Percentiles rank a stretch among this genome's conserved stretches.
Evolutionary conservation across 106 monocot species (phyloP).

Genomic region (Dendrobium officinale): DNA sequence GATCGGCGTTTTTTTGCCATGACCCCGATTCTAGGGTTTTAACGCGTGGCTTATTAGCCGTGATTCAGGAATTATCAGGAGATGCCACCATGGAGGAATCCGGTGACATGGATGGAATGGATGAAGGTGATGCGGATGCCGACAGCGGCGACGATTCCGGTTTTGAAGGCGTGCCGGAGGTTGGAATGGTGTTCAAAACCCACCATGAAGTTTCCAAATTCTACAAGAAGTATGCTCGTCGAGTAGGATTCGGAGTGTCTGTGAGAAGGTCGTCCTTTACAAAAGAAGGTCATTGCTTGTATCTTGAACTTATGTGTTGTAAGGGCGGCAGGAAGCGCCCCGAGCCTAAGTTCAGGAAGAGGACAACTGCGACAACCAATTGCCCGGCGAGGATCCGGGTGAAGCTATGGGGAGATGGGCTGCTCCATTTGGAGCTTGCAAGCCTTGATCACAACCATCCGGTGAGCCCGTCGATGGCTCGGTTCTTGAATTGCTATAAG

Average conservation of each 20-base stretch:
- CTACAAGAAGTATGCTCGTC: slow-evolving; percentile 47
- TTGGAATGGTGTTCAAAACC: slow-evolving; percentile 57
- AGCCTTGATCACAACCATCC: slow-evolving; percentile 65
- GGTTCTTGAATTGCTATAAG: slow-evolving; percentile 37
- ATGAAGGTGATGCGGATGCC: slow-evolving; percentile 12
- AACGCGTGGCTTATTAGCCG: slow-evolving; percentile 9
- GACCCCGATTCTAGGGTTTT: not conserved
- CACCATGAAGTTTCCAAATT: slow-evolving; percentile 47
- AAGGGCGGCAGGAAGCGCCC: slow-evolving; percentile 57
- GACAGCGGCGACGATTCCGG: slow-evolving; percentile 7
- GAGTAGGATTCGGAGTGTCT: slow-evolving; percentile 60
- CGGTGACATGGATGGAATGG: slow-evolving; percentile 14
- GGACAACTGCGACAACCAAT: slow-evolving; percentile 47
- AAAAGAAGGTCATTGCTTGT: slow-evolving; percentile 48
- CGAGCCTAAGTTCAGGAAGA: slow-evolving; percentile 53
- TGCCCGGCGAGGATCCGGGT: slow-evolving; percentile 50
- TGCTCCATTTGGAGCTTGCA: slow-evolving; percentile 53
- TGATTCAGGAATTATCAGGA: not conserved
- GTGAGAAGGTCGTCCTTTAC: slow-evolving; percentile 61
- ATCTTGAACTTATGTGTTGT: slow-evolving; percentile 73
- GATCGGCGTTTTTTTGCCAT: not conserved
- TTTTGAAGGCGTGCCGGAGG: slow-evolving; percentile 50
- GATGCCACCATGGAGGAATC: slow-evolving; percentile 8
- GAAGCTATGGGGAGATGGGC: slow-evolving; percentile 60
- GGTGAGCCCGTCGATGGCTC: slow-evolving; percentile 50